Base-by-base conservation (phyloP, 345 rosid species). In the Litchi chinensis region DNA sequence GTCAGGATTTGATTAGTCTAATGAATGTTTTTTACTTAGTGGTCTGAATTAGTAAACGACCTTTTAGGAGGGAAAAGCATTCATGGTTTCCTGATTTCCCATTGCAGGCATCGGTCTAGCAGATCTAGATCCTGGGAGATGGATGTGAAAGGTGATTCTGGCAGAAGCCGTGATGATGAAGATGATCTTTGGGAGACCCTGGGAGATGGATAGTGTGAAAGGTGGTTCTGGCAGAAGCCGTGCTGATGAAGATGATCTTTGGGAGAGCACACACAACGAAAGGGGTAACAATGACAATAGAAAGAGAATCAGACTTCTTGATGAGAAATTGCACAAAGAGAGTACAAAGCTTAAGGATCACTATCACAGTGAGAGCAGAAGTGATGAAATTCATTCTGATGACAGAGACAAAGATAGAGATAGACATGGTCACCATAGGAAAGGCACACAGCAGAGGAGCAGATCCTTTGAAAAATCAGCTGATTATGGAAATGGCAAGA, bases 121-220 rank as follows among this genome's bases (percentile, higher is more conserved):
- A 87, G 90, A 82, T 87, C 91, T 74, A 84, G 83, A 80, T 87
- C 87, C 41, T 86, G 88, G 76, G 89, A 86, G 64, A 72, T 39
- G 71, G 82, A 83, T 39, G 76, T 19, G 44, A 74, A 56, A 5
- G 70, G 50, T 76, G 71, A 71, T 67, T 82, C 85, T 80, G 56
- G 80, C 67, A 79, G 82, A 81, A 84, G 79, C 79, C 41, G 71
- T 68, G 83, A 41, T 59, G 46, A 44, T 24, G 83, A 83, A 52
- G 75, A 48, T 74, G 83, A 78, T 57, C 64, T 75, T 11, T 28
- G 13, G n/a, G 85, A 82, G 32, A 70, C n/a, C 87, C 41, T 86
- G 88, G 76, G 89, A 86, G 64, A 72, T 39, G 71, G 82, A 83
- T 78, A 46, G 15, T 39, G 76, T 19, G 44, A 74, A 56, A 5